Base-by-base conservation (phyloP, 331 rosid species). In the Stylosanthes scabra region DNA sequence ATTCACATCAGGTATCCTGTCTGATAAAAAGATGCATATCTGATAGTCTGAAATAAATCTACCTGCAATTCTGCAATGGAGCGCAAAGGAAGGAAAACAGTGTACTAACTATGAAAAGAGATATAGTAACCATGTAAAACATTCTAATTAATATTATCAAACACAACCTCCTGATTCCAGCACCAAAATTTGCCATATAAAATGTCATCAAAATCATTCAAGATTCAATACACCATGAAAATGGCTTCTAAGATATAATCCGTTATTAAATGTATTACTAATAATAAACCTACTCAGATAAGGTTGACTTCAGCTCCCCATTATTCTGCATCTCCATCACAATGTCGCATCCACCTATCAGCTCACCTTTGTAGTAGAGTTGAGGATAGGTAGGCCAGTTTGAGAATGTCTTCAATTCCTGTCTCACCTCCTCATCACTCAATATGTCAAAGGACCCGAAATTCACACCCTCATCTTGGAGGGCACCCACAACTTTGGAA, bases 371-470 rank as follows among this genome's bases (percentile, higher is more conserved):
- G 86, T 90, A 85, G 63, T 92, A 95, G 28, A 95, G 92, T 80
- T 90, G 99, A 11, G 99, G 99, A 82, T 76, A 95, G 49, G 99
- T 95, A 29, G 99, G 97, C 99, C 99, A 95, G 68, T 95, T 92
- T 5, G 97, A 92, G 80, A 85, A 88, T 44, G 25, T 86, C 85
- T 95, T 90, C 63, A 95, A 77, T 52, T 93, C 99, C 86, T 84
- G 97, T 71, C 99, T 92, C 71, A 95, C 96, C 45, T 88, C 93
- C 34, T 92, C 97, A 29, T 92, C 93, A 7, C 59, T 76, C 68
- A 92, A 76, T 69, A 95, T 92, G 70, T 95, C 97, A 11, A 95
- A 92, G 74, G 90, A 86, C 59, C 96, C 93, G 55, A 95, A 95
- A 72, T 54, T 69, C 68, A 91, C 71, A 45, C 91, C 96, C 46